Base-by-base conservation (phyloP, 805 yeast genomes). In the Kodamaea kaohsiungensis region DNA sequence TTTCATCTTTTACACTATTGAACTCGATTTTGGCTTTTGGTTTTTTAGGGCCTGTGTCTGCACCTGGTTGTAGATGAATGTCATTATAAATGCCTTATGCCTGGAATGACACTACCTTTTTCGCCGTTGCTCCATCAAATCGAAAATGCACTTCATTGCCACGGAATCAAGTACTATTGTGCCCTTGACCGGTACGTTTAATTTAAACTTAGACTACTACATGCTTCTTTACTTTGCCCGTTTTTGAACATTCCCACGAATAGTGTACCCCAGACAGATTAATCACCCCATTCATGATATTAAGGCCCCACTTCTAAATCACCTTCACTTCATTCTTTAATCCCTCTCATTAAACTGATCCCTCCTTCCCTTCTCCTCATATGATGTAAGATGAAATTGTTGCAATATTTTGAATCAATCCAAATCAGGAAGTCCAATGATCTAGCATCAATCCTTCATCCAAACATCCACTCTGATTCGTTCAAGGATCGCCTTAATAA, bases 391-490 rank as follows among this genome's bases (percentile, higher is more conserved):
- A 30, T 30, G 27, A 37, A 47, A 47, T 33, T 17, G 18, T 25
- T 35, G 25, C 35, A 47, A n/a, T 47, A 37, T 47, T 47, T 15
- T 47, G 50, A 47, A 47, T 47, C 50, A 22, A n/a, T 13, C 50
- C 50, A 25, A 18, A 47, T 47, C 35, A 22, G 50, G 50, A 47
- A 17, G 19, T 5, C 35, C 35, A 30, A 30, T 12, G 10, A 8
- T 30, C 35, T 30, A 3, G 5, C 2, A 30, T 30, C 35, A 30
- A 30, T 8, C 10, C 35, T 22, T 22, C 25, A 22, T 22, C 25
- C 25, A 22, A 22, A 22, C 25, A 22, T 22, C 25, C 25, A 3
- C 35, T 30, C 35, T 30, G 13, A 8, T 30, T 30, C 35, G 35
- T 30, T 30, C 35, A 30, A 30, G 25, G 25, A 30, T 30, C 35